A percentile compares a stretch with the other conserved stretches of the same genome.
Evolutionary conservation across 768 basidiomycete species (phyloP).

Genomic region (Sporobolomyces phaffii): DNA sequence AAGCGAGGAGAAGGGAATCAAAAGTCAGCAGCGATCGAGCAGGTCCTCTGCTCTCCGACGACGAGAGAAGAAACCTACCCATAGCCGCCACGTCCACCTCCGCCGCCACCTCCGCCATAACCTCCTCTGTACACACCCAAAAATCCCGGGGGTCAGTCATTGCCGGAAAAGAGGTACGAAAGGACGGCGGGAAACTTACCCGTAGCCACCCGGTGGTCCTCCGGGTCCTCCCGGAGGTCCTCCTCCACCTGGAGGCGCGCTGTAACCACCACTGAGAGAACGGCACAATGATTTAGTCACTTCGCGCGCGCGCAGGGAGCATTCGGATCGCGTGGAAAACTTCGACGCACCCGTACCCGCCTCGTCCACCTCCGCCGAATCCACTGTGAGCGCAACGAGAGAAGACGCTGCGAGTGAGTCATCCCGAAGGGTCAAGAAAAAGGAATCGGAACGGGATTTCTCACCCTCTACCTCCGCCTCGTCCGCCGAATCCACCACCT

Average conservation of each 20-base stretch:
- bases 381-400: background rate
- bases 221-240: slow-evolving; percentile 28
- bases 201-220: slow-evolving; percentile 47
- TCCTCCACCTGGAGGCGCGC: slow-evolving; percentile 37
- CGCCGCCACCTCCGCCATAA: slow-evolving; percentile 38
- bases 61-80: background rate
- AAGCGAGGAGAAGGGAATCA: background rate
- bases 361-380: slow-evolving; percentile 24
- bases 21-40: background rate
- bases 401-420: background rate
- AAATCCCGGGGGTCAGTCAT: background rate
- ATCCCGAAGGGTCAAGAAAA: background rate
- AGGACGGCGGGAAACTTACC: background rate
- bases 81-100: slow-evolving; percentile 43
- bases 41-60: background rate
- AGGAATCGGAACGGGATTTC: background rate
- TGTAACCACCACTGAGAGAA: no score
- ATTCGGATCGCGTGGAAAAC: no score
- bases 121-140: slow-evolving; percentile 40
- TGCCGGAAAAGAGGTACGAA: background rate
- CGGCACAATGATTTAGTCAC: no score
- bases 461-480: slow-evolving; percentile 36
- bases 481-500: slow-evolving; percentile 33
- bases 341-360: slow-evolving; percentile 3
- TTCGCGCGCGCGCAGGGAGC: no score